A percentile compares a stretch with the other conserved stretches of the same genome.
Conservation (phyloP, 2,329 filamentous ascomycete genomes). For the Lithohypha guttulata region DNA sequence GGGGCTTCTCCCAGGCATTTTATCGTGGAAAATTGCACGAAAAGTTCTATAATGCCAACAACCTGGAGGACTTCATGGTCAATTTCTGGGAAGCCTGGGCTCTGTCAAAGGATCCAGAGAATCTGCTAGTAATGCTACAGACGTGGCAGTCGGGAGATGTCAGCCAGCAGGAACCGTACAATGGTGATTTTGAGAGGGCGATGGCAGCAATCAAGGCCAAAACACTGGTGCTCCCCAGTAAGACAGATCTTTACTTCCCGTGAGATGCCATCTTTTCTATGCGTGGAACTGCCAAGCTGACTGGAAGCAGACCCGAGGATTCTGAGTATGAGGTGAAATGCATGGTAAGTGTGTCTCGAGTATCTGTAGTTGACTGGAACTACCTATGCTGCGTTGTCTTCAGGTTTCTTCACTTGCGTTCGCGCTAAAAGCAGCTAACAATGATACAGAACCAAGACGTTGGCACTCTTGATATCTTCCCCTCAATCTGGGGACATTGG, state of each 20-base stretch:
- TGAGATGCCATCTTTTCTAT: slow-evolving; percentile 27
- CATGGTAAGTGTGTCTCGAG: too few species aligned
- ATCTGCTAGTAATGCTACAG: slow-evolving; percentile 62
- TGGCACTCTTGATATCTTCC: slow-evolving; percentile 44
- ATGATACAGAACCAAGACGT: too few species aligned
- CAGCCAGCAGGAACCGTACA: slow-evolving; percentile 57
- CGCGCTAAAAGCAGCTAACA: too few species aligned
- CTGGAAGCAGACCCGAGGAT: slow-evolving; percentile 64
- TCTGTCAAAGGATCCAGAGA: slow-evolving; percentile 56
- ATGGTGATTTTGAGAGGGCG: slow-evolving; percentile 53
- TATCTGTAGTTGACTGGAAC: too few species aligned
- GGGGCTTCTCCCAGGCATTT: slow-evolving; percentile 67
- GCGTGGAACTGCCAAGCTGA: background rate
- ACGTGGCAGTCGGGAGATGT: slow-evolving; percentile 70
- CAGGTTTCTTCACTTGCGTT: too few species aligned
- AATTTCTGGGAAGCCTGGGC: slow-evolving; percentile 70
- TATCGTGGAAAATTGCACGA: slow-evolving; percentile 63
- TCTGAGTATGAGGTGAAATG: slow-evolving; percentile 60
- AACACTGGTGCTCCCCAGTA: slow-evolving; percentile 57
- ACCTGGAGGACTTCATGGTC: slow-evolving; percentile 62
- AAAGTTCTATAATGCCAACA: slow-evolving; percentile 51
- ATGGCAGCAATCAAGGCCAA: slow-evolving; percentile 62
- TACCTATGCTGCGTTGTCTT: too few species aligned
- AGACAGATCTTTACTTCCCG: slow-evolving; percentile 74
- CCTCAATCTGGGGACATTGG: slow-evolving; percentile 57